Percentiles rank a stretch among this genome's conserved stretches.
Conservation (phyloP, 768 basidiomycete species). For the Tulasnella sp. region DNA sequence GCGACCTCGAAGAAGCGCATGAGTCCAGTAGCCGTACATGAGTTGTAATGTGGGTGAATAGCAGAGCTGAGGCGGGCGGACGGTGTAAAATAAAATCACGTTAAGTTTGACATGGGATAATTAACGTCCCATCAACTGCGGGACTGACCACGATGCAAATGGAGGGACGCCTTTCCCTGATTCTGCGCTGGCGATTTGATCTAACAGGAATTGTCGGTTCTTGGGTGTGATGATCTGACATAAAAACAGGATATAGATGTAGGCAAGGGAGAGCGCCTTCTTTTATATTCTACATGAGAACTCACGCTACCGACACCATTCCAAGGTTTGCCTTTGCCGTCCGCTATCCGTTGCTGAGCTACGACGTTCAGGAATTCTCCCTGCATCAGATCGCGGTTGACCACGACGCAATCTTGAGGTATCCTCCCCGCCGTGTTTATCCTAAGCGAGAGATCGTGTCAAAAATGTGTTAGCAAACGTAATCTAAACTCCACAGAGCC, state of each 20-base stretch:
- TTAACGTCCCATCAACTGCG: too few relatives aligned
- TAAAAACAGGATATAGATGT: background rate
- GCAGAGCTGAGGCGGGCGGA: constrained; percentile 36
- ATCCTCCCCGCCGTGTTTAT: constrained; percentile 59
- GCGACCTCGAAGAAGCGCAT: constrained; percentile 71
- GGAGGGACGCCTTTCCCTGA: constrained; percentile 18
- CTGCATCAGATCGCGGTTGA: constrained; percentile 51
- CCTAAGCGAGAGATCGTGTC: constrained; percentile 36
- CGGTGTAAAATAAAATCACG: background rate
- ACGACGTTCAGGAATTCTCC: constrained; percentile 42
- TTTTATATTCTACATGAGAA: background rate
- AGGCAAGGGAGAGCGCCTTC: background rate
- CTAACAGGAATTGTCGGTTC: constrained; percentile 17
- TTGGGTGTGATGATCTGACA: constrained; percentile 6
- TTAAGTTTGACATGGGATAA: background rate
- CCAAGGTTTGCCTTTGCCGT: constrained; percentile 28
- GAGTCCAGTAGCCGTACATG: constrained; percentile 48
- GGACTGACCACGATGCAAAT: constrained; percentile 28
- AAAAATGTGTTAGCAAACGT: background rate
- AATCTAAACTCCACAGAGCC: too few relatives aligned
- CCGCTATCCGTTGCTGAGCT: constrained; percentile 46
- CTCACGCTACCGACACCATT: constrained; percentile 3
- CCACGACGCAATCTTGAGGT: constrained; percentile 42
- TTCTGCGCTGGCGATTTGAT: constrained; percentile 23
- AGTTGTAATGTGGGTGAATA: constrained; percentile 65